Evolutionary conservation across 148 eudicot species (phyloP), one percentile per base, ranked within the genome.

Genomic region (Talinum fruticosum): DNA sequence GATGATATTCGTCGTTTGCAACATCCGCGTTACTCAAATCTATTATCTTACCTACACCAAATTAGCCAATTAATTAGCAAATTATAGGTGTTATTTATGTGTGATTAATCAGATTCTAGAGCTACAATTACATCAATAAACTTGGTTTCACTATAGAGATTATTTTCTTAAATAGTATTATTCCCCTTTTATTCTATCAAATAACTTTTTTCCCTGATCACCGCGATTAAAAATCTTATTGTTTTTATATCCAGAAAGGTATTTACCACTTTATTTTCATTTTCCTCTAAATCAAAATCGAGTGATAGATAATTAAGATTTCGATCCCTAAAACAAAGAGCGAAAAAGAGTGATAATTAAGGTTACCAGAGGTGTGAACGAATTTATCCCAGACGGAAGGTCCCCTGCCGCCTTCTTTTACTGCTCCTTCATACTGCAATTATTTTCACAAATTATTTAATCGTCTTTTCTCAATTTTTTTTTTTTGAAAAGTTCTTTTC

Each of bases 11-110:
- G 76, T 96, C 87, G 28, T 74, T 82, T 28, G 99, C 87, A 45
- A 89, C 90, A 83, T 96, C 99, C 14, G 94, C 99, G 73, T 90
- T 96, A 68, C 99, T 93, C 54, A 86, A 88, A 86, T 96, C 99
- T 41, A 78, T 21, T 1, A 96, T 84, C 74, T 89, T 91, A 21
- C 96, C 98, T 95, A 89, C 73, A 76, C 4, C 1, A 80, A 54
- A 74, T 32, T 24, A 51, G 28, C 28, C 28, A 57, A 8, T 57
- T n/a, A 57, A 4, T 57, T 57, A n/a, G n/a, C 59, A 21, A 53
- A 4, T 8, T 10, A 6, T 41, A n/a, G n/a, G n/a, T n/a, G n/a
- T n/a, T n/a, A n/a, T n/a, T n/a, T n/a, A n/a, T n/a, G n/a, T n/a
- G n/a, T n/a, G n/a, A n/a, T n/a, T n/a, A n/a, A n/a, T n/a, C n/a